Base-by-base conservation (phyloP, 441 rosid genomes). In the Bruguiera hainesii region DNA sequence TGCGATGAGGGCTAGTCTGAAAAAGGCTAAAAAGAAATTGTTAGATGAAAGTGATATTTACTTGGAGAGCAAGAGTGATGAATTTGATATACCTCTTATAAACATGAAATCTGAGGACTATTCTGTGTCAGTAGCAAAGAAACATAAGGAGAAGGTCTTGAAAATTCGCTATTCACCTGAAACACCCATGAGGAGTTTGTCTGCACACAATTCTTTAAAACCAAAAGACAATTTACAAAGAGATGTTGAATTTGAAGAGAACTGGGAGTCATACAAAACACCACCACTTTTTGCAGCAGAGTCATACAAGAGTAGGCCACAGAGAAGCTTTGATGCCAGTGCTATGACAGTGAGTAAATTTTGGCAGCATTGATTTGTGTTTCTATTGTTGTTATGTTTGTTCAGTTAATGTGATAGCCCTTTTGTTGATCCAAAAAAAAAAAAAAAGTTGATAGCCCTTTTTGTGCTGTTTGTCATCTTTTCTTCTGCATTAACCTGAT, bases 1-100 rank as follows among this genome's bases (percentile, higher is more conserved):
- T 16, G 96, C 94, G 15, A 64, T 89, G 29, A 78, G 99, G 60
- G 99, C 99, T 20, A 87, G 78, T 79, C 79, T 88, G 52, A 94
- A 88, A 88, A 91, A 87, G 76, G 84, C 88, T 39, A 90, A 89
- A 67, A 79, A 84, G 81, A 89, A 86, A 79, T 73, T 85, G 10
- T 48, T 78, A 18, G 96, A 77, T 50, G 92, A 91, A 66, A 66
- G 80, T 57, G 98, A 87, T 65, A 51, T 78, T 39, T 81, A 74
- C 72, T 80, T 86, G 75, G 97, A 93, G 78, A 86, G 89, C 49
- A 87, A 82, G 71, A 79, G 75, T 48, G 97, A 87, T 69, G 96
- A 87, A 68, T 78, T 77, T 30, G 91, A 82, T 68, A 73, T 71
- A 19, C 89, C 91, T 0, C 42, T 80, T 19, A 72, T 67, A 20